Conservation (phyloP, 2,329 filamentous ascomycete species). For the Aurifilum marmelostoma region DNA sequence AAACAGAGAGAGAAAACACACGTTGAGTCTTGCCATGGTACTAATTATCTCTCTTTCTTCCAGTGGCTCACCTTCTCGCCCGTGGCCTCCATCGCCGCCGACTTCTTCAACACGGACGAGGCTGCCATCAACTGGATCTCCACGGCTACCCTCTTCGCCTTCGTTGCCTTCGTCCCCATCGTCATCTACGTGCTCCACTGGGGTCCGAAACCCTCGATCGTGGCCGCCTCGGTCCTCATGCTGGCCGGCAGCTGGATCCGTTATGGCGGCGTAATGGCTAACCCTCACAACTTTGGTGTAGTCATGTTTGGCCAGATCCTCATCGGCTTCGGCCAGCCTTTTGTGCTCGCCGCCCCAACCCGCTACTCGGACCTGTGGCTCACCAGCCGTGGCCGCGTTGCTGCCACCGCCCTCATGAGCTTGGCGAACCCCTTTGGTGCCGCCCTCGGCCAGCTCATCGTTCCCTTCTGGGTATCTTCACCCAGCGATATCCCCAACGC, state of each 20-base stretch:
- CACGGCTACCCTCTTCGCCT: conserved; percentile 85
- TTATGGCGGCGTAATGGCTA: conserved; percentile 67
- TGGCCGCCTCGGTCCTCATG: conserved; percentile 72
- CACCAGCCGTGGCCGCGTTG: conserved; percentile 78
- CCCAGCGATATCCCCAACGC: conserved; percentile 73
- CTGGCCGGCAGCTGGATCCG: conserved; percentile 90
- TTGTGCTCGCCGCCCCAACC: conserved; percentile 86
- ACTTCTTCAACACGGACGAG: conserved; percentile 76
- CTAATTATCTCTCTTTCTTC: conserved; percentile 4
- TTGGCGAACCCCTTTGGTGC: conserved; percentile 90
- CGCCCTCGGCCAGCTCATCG: conserved; percentile 84
- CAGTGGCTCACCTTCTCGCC: conserved; percentile 94
- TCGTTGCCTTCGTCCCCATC: conserved; percentile 71
- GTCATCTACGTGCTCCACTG: conserved; percentile 78
- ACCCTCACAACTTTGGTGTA: conserved; percentile 68
- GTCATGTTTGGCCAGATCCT: conserved; percentile 92
- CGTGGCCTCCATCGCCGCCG: conserved; percentile 72
- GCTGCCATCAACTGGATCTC: conserved; percentile 90
- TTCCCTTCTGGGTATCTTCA: conserved; percentile 72
- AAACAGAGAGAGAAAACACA: too few relatives aligned
- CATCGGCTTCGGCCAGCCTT: conserved; percentile 87
- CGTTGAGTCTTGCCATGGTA: conserved; percentile 1
- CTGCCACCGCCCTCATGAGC: conserved; percentile 82
- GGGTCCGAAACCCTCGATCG: conserved; percentile 78
- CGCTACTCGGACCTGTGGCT: conserved; percentile 96